A percentile compares a stretch with the other conserved stretches of the same genome.
Evolutionary conservation across 257 asterid genomes (phyloP).

Genomic region (Ilex asprella): DNA sequence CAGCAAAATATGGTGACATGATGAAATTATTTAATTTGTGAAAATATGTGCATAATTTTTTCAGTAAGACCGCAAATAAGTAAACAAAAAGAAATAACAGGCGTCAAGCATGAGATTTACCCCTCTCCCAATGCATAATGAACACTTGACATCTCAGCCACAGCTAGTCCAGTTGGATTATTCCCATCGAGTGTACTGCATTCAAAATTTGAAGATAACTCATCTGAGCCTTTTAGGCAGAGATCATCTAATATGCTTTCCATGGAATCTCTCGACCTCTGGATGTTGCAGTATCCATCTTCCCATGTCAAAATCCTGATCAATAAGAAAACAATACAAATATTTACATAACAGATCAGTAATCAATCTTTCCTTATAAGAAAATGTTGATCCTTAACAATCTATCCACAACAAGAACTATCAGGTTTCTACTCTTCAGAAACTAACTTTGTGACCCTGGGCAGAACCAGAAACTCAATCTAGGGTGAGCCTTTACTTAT

Average conservation of each 20-base stretch:
- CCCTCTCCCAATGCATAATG: constrained; percentile 63
- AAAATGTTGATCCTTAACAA: background rate
- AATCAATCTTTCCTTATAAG: background rate
- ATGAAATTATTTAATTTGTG: background rate
- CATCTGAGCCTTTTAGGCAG: constrained; percentile 24
- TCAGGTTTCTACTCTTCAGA: background rate
- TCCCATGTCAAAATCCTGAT: constrained; percentile 86
- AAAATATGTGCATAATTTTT: background rate
- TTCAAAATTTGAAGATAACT: constrained; percentile 25
- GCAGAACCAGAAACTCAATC: too few relatives aligned
- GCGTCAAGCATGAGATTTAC: constrained; percentile 31
- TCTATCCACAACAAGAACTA: background rate
- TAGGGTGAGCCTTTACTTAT: too few relatives aligned
- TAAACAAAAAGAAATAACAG: background rate
- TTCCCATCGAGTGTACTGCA: constrained; percentile 27
- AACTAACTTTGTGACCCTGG: too few relatives aligned
- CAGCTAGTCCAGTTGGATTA: constrained; percentile 41
- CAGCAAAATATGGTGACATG: background rate
- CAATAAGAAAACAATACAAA: constrained; percentile 6
- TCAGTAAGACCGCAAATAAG: background rate
- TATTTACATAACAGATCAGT: background rate
- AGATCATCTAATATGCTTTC: constrained; percentile 25
- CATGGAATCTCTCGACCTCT: constrained; percentile 28
- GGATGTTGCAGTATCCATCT: constrained; percentile 58
- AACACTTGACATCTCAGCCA: constrained; percentile 65